A percentile compares a stretch with the other conserved stretches of the same genome.
Evolutionary conservation across 768 basidiomycete species (phyloP).

Genomic region (Suillus americanus): DNA sequence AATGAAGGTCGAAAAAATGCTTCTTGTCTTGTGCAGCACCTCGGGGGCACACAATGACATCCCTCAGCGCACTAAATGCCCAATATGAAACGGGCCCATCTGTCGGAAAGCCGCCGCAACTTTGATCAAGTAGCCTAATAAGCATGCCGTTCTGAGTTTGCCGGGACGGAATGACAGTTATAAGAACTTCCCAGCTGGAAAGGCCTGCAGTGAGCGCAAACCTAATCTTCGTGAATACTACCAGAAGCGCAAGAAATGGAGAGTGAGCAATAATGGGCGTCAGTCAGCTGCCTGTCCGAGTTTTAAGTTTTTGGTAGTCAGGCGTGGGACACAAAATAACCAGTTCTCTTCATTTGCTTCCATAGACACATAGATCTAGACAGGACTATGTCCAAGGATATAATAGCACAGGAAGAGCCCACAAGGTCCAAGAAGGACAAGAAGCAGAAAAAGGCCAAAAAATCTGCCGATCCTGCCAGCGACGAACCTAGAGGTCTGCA

Average conservation of each 20-base stretch:
- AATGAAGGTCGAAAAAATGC: neutral
- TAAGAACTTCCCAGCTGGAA: neutral
- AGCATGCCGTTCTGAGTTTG: neutral
- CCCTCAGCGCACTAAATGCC: neutral
- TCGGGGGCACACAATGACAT: neutral
- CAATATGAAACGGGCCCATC: neutral
- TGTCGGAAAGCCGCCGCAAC: neutral
- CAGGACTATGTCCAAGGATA: conserved; percentile 13
- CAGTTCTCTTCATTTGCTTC: neutral
- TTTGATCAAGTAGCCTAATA: no score
- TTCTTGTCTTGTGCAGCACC: neutral
- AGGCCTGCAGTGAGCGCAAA: neutral
- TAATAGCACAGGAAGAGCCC: conserved; percentile 9
- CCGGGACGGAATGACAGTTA: neutral
- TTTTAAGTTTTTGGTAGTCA: neutral
- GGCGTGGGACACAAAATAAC: neutral
- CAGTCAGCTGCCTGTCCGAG: no score
- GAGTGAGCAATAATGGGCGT: neutral
- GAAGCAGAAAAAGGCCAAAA: conserved; percentile 27
- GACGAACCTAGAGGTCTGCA: conserved; percentile 26
- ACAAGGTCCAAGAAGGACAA: conserved; percentile 25
- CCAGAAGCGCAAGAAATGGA: neutral
- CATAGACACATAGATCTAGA: conserved; percentile 2
- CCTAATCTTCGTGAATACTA: neutral
- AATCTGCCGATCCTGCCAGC: conserved; percentile 2